Conservation (phyloP, 192 early-diverging fungal genomes). For the Coemansia sp. region DNA sequence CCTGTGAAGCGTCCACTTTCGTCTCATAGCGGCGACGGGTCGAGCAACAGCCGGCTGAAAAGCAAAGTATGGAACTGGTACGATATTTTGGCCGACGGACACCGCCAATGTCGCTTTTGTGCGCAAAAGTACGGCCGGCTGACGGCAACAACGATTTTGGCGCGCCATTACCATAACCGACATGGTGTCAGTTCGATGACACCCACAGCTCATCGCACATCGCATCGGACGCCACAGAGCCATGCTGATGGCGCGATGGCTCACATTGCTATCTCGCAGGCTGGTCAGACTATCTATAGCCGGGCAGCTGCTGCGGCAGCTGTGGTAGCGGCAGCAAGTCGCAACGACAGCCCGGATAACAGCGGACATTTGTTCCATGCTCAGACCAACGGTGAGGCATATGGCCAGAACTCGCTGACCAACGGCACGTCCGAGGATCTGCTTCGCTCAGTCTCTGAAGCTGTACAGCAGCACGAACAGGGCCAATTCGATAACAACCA, state of each 20-base stretch:
- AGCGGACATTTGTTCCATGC: slow-evolving; percentile 27
- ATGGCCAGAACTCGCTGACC: slow-evolving; percentile 17
- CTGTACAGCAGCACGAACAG: slow-evolving; percentile 16
- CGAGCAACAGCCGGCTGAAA: slow-evolving; percentile 39
- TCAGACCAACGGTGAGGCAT: slow-evolving; percentile 25
- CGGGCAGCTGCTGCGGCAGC: slow-evolving; percentile 40
- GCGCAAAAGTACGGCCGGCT: slow-evolving; percentile 48
- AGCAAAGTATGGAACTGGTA: slow-evolving; percentile 56
- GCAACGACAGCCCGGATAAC: slow-evolving; percentile 17
- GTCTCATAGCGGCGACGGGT: slow-evolving; percentile 16
- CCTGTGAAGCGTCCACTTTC: slow-evolving; percentile 32
- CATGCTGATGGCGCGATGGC: slow-evolving; percentile 3
- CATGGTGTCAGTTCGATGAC: slow-evolving; percentile 35
- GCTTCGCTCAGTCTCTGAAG: slow-evolving; percentile 35
- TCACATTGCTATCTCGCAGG: slow-evolving; percentile 27
- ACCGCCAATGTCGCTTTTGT: slow-evolving; percentile 51
- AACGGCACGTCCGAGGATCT: slow-evolving; percentile 32
- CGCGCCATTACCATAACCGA: slow-evolving; percentile 49
- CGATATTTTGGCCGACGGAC: slow-evolving; percentile 40
- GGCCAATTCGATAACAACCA: slow-evolving; percentile 33
- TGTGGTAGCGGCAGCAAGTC: slow-evolving; percentile 32
- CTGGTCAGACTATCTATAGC: slow-evolving; percentile 26
- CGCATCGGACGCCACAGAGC: background rate
- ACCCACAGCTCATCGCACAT: slow-evolving; percentile 20
- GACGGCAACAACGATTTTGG: slow-evolving; percentile 52